Base-by-base conservation (phyloP, 2,329 filamentous ascomycete genomes). In the Trichoderma atrobrunneum region DNA sequence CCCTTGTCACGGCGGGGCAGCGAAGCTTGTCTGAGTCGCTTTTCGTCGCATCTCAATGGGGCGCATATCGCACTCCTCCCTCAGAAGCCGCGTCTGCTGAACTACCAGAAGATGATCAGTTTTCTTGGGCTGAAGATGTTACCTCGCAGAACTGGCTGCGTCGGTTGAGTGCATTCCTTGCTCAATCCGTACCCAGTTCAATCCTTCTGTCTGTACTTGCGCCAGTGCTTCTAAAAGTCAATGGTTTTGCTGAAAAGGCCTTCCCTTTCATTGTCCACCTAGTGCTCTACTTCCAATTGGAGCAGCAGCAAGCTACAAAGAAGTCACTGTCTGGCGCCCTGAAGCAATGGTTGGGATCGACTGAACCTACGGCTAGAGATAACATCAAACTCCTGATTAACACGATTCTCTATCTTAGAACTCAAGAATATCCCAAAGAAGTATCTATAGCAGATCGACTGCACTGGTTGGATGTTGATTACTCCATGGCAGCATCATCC, bases 251-350 rank as follows among this genome's bases (percentile, higher is more conserved):
- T 0, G 87, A 91, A 73, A 87, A 90, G 56, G 85, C 93, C 0
- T 91, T 98, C 64, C 94, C 95, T 0, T 97, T 93, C 75, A 88
- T 98, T 68, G 84, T 97, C 3, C 97, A 99, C 80, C 85, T 97
- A 56, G 90, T 94, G 18, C 85, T 99, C 0, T 84, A 90, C 1
- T 87, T 89, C 54, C 91, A 95, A 76, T 81, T 87, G n/a, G 87
- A 91, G 32, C 85, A 86, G 51, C 87, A 90, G 32, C 87, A 89
- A 74, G 82, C 81, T 1, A 82, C 90, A 36, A 92, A 90, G 70
- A 85, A 87, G 8, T 82, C 83, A 8, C 79, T 98, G 1, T 97
- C 95, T 0, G 83, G 84, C 11, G 86, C 90, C 2, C 86, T 93
- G 72, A 89, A 86, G 43, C 81, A 84, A 11, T 93, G 92, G 86